Conservation (phyloP, 805 yeast species). For the Candida ascalaphidarum region DNA sequence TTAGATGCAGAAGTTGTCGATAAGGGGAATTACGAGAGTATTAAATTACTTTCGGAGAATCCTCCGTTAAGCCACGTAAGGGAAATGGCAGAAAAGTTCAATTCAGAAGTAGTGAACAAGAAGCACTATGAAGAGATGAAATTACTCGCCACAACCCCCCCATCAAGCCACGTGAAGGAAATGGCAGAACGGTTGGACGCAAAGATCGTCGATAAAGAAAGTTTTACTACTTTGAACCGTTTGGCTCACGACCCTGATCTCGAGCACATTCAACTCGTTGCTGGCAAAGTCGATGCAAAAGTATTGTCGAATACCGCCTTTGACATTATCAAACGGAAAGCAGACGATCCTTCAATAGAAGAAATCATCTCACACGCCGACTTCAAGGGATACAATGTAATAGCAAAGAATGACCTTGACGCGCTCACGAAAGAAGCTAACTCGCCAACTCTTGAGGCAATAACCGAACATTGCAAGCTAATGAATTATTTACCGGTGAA, state of each 20-base stretch:
- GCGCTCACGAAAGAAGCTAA: too few species aligned
- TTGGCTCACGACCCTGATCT: slow-evolving; percentile 6
- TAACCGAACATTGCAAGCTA: slow-evolving; percentile 1
- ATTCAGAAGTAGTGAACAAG: slow-evolving; percentile 5
- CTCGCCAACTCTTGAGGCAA: not conserved
- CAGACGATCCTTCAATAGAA: too few species aligned
- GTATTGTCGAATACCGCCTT: too few species aligned
- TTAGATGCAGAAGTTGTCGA: slow-evolving; percentile 1
- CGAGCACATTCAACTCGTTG: slow-evolving; percentile 6
- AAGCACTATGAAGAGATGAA: slow-evolving; percentile 3
- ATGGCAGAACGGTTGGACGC: slow-evolving; percentile 8
- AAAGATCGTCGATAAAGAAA: slow-evolving; percentile 8
- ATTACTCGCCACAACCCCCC: slow-evolving; percentile 7
- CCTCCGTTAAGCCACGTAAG: slow-evolving; percentile 5
- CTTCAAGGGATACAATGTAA: too few species aligned
- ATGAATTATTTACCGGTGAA: slow-evolving; percentile 1
- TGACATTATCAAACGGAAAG: too few species aligned
- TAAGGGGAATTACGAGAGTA: too few species aligned
- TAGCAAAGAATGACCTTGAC: too few species aligned
- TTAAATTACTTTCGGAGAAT: too few species aligned
- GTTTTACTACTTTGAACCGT: slow-evolving; percentile 5
- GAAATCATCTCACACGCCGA: too few species aligned
- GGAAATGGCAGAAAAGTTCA: slow-evolving; percentile 4
- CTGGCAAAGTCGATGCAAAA: too few species aligned
- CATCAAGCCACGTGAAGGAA: slow-evolving; percentile 6